A percentile compares a stretch with the other conserved stretches of the same genome.
Conservation (phyloP, 306 rosid species). For the Comarum palustre region DNA sequence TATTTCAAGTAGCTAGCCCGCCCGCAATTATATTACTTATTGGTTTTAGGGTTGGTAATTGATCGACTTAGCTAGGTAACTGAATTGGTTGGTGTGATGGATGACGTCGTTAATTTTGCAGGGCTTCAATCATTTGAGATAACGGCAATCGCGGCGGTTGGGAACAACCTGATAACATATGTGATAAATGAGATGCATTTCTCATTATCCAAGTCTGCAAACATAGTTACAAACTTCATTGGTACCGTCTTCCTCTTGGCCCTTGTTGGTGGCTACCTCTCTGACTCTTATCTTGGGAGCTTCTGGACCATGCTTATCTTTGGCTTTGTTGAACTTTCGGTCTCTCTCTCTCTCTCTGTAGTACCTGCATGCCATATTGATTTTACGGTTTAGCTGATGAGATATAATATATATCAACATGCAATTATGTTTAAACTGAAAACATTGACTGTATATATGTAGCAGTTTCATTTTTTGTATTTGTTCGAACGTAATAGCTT, state of each 20-base stretch:
- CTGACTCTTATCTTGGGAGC: conserved; percentile 91
- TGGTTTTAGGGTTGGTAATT: not conserved
- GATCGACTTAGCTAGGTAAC: not conserved
- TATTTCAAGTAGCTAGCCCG: not conserved
- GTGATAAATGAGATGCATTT: conserved; percentile 89
- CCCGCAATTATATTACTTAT: too few species aligned
- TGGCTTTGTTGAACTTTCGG: conserved; percentile 87
- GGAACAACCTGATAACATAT: conserved; percentile 97
- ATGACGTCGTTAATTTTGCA: conserved; percentile 15
- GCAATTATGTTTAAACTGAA: not conserved
- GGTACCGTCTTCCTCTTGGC: conserved; percentile 87
- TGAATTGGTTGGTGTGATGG: not conserved
- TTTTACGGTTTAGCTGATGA: not conserved
- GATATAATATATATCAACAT: not conserved
- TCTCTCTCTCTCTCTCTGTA: conserved; percentile 14
- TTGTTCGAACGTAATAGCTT: not conserved
- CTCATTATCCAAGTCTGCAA: conserved; percentile 75
- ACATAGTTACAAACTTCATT: conserved; percentile 88
- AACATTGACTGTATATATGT: not conserved
- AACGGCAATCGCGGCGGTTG: conserved; percentile 98
- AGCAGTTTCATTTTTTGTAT: not conserved
- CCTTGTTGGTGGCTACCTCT: conserved; percentile 87
- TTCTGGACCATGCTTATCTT: conserved; percentile 97
- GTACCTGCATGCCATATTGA: not conserved
- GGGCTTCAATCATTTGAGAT: conserved; percentile 92